phyloP scores from a whole-genome alignment of 2,329 filamentous ascomycete genomes.

The Davidsoniella australis region DNA sequence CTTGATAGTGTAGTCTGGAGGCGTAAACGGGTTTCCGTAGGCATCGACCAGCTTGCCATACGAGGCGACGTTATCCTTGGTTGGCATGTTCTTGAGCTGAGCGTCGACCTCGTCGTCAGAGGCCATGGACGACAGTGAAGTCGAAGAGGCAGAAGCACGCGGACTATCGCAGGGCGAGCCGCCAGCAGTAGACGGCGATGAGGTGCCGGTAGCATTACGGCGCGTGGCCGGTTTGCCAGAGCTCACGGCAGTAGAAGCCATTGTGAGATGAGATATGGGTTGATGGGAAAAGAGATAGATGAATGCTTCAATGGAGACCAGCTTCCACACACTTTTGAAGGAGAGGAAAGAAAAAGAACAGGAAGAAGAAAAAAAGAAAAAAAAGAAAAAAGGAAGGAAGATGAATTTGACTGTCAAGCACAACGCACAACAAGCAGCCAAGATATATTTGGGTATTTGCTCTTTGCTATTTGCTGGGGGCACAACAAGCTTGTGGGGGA shows the following conservation, averaged over 20 bases:
- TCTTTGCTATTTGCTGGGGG: background rate
- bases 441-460: background rate
- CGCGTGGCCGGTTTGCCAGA: conserved; percentile 8
- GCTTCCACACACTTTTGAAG: background rate
- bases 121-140: conserved; percentile 78
- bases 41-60: conserved; percentile 67
- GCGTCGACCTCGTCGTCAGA: conserved; percentile 39
- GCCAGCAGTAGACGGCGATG: conserved; percentile 23
- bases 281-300: background rate
- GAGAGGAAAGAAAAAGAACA: background rate
- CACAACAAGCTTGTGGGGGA: background rate
- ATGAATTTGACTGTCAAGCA: background rate
- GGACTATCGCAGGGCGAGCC: conserved; percentile 44
- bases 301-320: background rate
- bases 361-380: conserved; percentile 1
- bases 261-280: conserved; percentile 3
- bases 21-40: conserved; percentile 84
- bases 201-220: conserved; percentile 17
- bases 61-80: conserved; percentile 18
- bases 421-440: background rate
- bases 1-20: conserved; percentile 95
- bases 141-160: conserved; percentile 55
- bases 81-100: conserved; percentile 19
- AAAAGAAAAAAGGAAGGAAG: background rate
- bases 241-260: conserved; percentile 12